phyloP scores from a whole-genome alignment of 306 rosid genomes.

The Notholithocarpus densiflorus region DNA sequence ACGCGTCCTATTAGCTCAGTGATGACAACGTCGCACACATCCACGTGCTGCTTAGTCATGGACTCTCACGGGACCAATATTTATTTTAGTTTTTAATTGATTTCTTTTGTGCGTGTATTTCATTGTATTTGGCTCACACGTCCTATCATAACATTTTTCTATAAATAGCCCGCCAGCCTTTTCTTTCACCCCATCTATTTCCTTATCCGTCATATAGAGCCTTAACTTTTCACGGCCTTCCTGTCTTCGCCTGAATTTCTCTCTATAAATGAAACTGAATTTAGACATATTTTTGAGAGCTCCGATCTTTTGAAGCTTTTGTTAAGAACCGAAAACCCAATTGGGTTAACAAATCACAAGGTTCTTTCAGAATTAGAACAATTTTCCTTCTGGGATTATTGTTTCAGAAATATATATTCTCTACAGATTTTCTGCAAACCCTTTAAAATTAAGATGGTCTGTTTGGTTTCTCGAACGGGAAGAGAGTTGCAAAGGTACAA shows the following conservation, averaged over 20 bases:
- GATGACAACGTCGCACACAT: too few relatives aligned
- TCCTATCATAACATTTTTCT: background rate
- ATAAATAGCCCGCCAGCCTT: background rate
- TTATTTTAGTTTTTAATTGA: too few relatives aligned
- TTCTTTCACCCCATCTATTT: too few relatives aligned
- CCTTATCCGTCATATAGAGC: background rate
- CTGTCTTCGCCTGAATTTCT: background rate
- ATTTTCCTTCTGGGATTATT: background rate
- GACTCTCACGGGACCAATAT: too few relatives aligned
- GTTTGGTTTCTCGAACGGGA: constrained; percentile 84
- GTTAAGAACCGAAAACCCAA: background rate
- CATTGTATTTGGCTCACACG: too few relatives aligned
- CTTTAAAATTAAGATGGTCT: constrained; percentile 42
- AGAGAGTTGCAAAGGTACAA: constrained; percentile 84
- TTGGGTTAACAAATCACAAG: background rate
- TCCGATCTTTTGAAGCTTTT: background rate
- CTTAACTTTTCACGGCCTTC: background rate
- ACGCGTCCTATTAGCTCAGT: too few relatives aligned
- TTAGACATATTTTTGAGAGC: background rate
- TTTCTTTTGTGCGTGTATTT: too few relatives aligned
- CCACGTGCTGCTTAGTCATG: too few relatives aligned
- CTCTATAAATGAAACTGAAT: background rate
- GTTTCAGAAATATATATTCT: background rate
- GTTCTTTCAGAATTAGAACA: background rate
- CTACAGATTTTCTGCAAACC: background rate